These are phyloP conservation scores for Omphalotus olearius DNA, from an alignment of 1,284 basidiomycete genomes.

Conservation along the genomic window DNA sequence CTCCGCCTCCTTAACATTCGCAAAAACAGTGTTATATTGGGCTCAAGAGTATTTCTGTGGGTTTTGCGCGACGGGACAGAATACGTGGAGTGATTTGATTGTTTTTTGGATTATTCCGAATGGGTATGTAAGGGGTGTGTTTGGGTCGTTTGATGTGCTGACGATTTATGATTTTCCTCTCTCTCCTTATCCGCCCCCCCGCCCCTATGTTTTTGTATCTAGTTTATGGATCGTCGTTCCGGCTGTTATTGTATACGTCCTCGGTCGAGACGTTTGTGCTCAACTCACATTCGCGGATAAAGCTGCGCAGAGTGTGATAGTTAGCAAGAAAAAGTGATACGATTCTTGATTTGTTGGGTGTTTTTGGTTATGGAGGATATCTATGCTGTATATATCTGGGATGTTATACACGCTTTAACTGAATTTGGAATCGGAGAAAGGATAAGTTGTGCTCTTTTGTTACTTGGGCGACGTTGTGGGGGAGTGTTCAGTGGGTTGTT, in stretches of 20 bases:
- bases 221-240: constrained; percentile 77
- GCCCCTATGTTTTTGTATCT: too few species aligned
- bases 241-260: constrained; percentile 44
- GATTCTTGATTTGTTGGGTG: too few species aligned
- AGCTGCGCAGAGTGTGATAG: constrained; percentile 20
- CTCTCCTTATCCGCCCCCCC: too few species aligned
- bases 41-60: constrained; percentile 72
- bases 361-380: too few species aligned
- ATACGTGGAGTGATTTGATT: constrained; percentile 44
- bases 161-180: not conserved
- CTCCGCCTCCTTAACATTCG: constrained; percentile 71
- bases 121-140: constrained; percentile 60
- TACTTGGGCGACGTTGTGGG: too few species aligned
- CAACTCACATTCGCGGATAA: constrained; percentile 38
- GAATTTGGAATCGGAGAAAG: too few species aligned
- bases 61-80: constrained; percentile 75
- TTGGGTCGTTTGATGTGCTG: not conserved
- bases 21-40: constrained; percentile 85
- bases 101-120: constrained; percentile 77
- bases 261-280: constrained; percentile 53
- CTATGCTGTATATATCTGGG: too few species aligned
- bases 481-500: too few species aligned
- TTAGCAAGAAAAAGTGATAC: constrained; percentile 21
- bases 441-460: too few species aligned
- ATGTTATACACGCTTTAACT: too few species aligned